Percentiles rank a stretch among this genome's conserved stretches.
Evolutionary conservation across 139 green algal genomes (phyloP).

Genomic region (Asterochloris sp.): DNA sequence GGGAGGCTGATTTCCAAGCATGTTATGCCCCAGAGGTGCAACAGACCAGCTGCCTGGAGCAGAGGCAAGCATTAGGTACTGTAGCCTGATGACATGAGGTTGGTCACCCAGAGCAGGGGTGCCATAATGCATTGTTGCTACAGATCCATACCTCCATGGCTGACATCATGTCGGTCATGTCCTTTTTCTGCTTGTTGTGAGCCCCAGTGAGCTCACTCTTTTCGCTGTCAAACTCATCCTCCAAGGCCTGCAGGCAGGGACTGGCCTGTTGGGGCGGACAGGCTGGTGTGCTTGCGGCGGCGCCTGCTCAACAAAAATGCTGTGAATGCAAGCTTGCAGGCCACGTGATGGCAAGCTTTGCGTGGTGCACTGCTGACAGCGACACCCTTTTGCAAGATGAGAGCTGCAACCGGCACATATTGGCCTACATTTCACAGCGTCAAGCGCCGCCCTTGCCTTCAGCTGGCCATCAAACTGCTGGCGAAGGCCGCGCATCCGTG

Average conservation of each 20-base stretch:
- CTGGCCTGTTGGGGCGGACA: neutral
- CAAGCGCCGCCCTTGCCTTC: neutral
- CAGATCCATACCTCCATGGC: slow-evolving; percentile 59
- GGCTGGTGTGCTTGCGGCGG: neutral
- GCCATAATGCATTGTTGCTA: too few relatives aligned
- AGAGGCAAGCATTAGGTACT: too few relatives aligned
- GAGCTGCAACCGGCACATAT: slow-evolving; percentile 47
- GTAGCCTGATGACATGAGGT: too few relatives aligned
- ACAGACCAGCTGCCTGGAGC: too few relatives aligned
- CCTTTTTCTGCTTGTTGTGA: slow-evolving; percentile 71
- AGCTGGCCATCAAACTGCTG: slow-evolving; percentile 61
- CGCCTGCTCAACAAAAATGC: slow-evolving; percentile 37
- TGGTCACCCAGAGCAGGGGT: too few relatives aligned
- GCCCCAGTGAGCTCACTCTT: slow-evolving; percentile 53
- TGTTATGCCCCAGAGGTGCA: too few relatives aligned
- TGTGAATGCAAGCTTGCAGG: slow-evolving; percentile 27
- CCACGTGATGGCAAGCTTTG: too few relatives aligned
- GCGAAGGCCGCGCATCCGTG: slow-evolving; percentile 54
- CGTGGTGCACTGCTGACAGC: too few relatives aligned
- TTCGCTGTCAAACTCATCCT: slow-evolving; percentile 36
- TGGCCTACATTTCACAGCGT: neutral
- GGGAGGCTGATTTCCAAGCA: too few relatives aligned
- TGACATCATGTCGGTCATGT: slow-evolving; percentile 71
- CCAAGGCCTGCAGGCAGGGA: neutral
- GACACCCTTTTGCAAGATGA: slow-evolving; percentile 6